phyloP scores from a whole-genome alignment of 352 stramenopile species.

The Pseudoperonospora humuli region DNA sequence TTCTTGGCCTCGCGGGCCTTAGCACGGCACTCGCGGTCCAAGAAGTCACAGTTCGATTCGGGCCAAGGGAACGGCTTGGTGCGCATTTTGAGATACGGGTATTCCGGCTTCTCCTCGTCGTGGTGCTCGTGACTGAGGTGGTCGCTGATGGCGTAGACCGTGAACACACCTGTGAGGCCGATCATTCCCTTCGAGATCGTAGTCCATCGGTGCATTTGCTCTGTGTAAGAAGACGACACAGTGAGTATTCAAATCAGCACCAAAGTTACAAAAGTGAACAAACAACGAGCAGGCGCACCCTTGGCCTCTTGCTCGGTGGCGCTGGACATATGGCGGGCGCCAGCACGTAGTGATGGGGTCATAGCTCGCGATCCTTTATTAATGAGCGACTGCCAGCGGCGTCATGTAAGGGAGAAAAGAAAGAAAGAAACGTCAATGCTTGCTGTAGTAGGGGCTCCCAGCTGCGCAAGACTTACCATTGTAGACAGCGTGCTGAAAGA shows the following conservation, averaged over 20 bases:
- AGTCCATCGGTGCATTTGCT: conserved; percentile 81
- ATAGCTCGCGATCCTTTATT: conserved; percentile 47
- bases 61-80: conserved; percentile 84
- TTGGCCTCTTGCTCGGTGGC: conserved; percentile 78
- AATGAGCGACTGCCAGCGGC: conserved; percentile 52
- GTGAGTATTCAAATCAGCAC: neutral
- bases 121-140: conserved; percentile 52
- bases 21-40: conserved; percentile 69
- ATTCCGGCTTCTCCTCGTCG: conserved; percentile 53
- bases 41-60: conserved; percentile 70
- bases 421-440: conserved; percentile 1
- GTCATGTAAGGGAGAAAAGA: neutral
- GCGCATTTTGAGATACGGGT: conserved; percentile 82
- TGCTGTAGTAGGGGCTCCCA: neutral
- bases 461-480: neutral
- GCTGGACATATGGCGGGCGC: conserved; percentile 70
- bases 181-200: conserved; percentile 85
- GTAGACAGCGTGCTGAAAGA: neutral
- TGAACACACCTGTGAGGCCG: conserved; percentile 43
- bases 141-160: conserved; percentile 52
- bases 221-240: conserved; percentile 12
- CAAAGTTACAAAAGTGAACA: neutral
- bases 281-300: conserved; percentile 24
- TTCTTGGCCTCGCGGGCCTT: conserved; percentile 56
- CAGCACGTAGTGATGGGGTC: conserved; percentile 43